phyloP scores from a whole-genome alignment of 306 rosid species.

The Prunus dulcis region DNA sequence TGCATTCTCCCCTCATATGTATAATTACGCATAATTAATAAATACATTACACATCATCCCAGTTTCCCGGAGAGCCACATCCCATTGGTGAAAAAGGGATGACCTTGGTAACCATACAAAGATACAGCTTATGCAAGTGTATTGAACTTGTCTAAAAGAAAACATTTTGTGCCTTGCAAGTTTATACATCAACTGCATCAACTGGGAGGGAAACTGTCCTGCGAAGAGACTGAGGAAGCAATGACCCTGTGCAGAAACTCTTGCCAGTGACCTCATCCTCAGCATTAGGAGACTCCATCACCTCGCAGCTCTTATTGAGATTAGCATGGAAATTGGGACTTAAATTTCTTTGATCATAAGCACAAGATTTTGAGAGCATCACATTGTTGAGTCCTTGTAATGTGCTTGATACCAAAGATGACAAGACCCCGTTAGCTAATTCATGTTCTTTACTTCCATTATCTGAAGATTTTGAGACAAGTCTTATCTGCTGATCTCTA shows the following conservation, averaged over 20 bases:
- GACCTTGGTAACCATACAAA: constrained; percentile 21
- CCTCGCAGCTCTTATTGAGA: constrained; percentile 42
- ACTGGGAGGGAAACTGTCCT: constrained; percentile 78
- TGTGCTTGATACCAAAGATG: constrained; percentile 32
- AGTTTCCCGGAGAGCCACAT: background rate
- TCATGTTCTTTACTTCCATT: constrained; percentile 23
- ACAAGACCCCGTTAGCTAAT: constrained; percentile 26
- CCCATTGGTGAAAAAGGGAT: constrained; percentile 10
- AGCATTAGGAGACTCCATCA: constrained; percentile 28
- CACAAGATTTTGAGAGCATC: constrained; percentile 25
- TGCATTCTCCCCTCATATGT: background rate
- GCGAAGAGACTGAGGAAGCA: constrained; percentile 55
- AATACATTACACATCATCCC: constrained; percentile 1
- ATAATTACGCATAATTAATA: background rate
- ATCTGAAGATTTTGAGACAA: constrained; percentile 34
- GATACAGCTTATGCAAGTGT: constrained; percentile 21
- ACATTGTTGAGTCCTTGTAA: constrained; percentile 21
- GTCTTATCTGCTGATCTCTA: constrained; percentile 42
- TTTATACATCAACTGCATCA: constrained; percentile 67
- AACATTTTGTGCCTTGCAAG: constrained; percentile 26
- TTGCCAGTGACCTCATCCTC: constrained; percentile 29
- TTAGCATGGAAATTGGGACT: constrained; percentile 25
- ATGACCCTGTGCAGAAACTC: constrained; percentile 37
- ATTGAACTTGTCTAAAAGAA: constrained; percentile 45
- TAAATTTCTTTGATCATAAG: constrained; percentile 16